A percentile compares a stretch with the other conserved stretches of the same genome.
Evolutionary conservation across 192 early-diverging fungal species (phyloP).

Genomic region (Backusella mclennaniae): DNA sequence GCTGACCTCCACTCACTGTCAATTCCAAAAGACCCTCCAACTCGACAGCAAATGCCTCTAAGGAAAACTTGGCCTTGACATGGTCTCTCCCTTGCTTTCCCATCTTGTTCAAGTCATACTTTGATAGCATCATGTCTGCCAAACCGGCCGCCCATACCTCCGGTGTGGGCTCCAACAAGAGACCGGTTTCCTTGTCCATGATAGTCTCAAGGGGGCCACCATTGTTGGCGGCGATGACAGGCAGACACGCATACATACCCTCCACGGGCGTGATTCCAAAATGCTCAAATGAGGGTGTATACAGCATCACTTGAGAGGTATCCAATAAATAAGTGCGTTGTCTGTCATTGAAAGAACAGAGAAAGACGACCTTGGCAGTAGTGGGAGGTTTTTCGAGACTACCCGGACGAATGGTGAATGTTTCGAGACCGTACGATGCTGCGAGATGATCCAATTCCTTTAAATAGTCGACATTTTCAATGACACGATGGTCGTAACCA

Average conservation of each 20-base stretch:
- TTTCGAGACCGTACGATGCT: conserved; percentile 40
- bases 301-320: conserved; percentile 63
- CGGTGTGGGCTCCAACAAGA: conserved; percentile 60
- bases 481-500: conserved; percentile 82
- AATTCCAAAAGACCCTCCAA: conserved; percentile 63
- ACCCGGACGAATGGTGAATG: conserved; percentile 41
- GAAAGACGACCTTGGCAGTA: conserved; percentile 71
- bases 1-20: conserved; percentile 27
- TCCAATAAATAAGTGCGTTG: conserved; percentile 76
- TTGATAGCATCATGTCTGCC: conserved; percentile 42
- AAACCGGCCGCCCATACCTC: conserved; percentile 68
- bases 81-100: conserved; percentile 62
- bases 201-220: conserved; percentile 89
- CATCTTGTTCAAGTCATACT: conserved; percentile 49
- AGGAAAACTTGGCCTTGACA: conserved; percentile 62
- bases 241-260: conserved; percentile 86
- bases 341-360: conserved; percentile 84
- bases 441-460: conserved; percentile 67
- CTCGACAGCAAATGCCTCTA: conserved; percentile 63
- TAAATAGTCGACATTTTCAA: conserved; percentile 88
- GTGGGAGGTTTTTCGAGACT: conserved; percentile 30
- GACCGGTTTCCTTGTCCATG: conserved; percentile 70
- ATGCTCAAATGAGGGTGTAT: conserved; percentile 94
- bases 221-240: conserved; percentile 84
- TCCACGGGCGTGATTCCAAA: conserved; percentile 98